These are phyloP conservation scores for Neobulgaria alba DNA, from an alignment of 2,329 filamentous ascomycete genomes.

Conservation along the genomic window DNA sequence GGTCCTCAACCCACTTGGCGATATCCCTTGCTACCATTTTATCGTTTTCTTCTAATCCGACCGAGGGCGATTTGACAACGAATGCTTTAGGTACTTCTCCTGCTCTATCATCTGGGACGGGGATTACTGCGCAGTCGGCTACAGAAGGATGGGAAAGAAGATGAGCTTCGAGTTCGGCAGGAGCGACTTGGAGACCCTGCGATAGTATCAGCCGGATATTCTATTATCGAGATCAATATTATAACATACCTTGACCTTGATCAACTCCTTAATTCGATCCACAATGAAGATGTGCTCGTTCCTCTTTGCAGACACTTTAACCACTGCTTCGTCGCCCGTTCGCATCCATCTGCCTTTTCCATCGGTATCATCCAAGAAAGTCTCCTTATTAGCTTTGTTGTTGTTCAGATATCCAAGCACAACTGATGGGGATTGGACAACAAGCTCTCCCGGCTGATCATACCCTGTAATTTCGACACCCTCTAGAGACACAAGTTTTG, in stretches of 20 bases:
- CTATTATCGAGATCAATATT: not conserved
- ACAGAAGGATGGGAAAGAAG: constrained; percentile 66
- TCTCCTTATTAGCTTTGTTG: constrained; percentile 71
- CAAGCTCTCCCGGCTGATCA: constrained; percentile 71
- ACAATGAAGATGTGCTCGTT: constrained; percentile 79
- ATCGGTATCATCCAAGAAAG: constrained; percentile 59
- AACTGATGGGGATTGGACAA: constrained; percentile 68
- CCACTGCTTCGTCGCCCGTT: constrained; percentile 76
- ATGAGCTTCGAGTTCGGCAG: constrained; percentile 74
- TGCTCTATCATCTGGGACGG: constrained; percentile 52
- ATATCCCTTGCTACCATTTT: constrained; percentile 40
- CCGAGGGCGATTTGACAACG: constrained; percentile 44
- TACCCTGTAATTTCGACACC: constrained; percentile 57
- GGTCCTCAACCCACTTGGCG: constrained; percentile 51
- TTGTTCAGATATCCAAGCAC: constrained; percentile 83
- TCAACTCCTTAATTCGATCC: constrained; percentile 71
- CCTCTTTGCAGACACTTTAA: constrained; percentile 54
- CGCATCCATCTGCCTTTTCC: constrained; percentile 56
- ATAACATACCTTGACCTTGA: constrained; percentile 60
- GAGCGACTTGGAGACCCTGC: constrained; percentile 69
- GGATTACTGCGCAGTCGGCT: constrained; percentile 73
- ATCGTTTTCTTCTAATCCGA: constrained; percentile 46
- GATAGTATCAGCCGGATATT: not conserved
- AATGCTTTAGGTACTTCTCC: constrained; percentile 62
- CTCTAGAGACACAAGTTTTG: constrained; percentile 57